Percentiles rank a stretch among this genome's conserved stretches.
Evolutionary conservation across 140 eudicot species (phyloP).

Genomic region (Bidens hawaiensis): DNA sequence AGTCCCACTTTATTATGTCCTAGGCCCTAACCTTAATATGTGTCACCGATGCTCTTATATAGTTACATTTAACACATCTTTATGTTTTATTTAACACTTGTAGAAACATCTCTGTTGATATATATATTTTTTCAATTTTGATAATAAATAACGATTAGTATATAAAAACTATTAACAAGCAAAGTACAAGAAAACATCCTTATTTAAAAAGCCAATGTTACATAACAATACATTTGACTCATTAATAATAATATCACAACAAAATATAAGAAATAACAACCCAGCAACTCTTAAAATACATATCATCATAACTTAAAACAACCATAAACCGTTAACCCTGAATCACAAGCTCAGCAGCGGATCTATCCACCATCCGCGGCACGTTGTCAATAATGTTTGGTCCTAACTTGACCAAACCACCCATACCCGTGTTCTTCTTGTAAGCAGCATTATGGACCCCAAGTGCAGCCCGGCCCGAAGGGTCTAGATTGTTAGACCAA

Average conservation of each 20-base stretch:
- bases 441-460: conserved; percentile 91
- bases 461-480: conserved; percentile 93
- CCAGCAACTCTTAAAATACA: conserved; percentile 7
- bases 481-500: conserved; percentile 75
- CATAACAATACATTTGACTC: conserved; percentile 14
- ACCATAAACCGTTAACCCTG: conserved; percentile 29
- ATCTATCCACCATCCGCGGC: conserved; percentile 35
- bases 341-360: conserved; percentile 43
- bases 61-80: no score
- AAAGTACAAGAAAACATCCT: background rate
- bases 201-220: background rate
- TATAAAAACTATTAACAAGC: no score
- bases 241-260: conserved; percentile 3
- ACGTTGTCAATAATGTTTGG: conserved; percentile 30
- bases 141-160: no score
- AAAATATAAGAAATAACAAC: background rate
- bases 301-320: background rate
- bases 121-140: no score
- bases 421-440: conserved; percentile 30
- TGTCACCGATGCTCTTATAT: no score
- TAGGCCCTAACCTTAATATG: no score
- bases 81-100: no score
- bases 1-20: no score
- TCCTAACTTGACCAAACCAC: conserved; percentile 20
- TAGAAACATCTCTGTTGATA: no score